These are phyloP conservation scores for Diaporthe sp. DNA, from an alignment of 2,329 filamentous ascomycete genomes.

Conservation along the genomic window DNA sequence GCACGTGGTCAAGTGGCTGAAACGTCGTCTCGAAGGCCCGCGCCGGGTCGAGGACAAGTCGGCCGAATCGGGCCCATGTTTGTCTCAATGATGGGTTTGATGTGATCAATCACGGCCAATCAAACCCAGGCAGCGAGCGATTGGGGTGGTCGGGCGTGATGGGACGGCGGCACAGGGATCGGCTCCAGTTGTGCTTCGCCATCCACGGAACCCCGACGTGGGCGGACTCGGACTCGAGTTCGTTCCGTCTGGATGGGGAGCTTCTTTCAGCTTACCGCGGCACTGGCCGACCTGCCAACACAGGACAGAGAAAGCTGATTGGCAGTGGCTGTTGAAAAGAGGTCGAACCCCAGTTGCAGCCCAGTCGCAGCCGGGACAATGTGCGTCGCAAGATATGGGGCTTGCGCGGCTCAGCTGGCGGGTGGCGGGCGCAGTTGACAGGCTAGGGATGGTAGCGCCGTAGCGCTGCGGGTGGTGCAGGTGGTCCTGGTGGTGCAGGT, in stretches of 20 bases:
- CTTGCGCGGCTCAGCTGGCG: constrained; percentile 31
- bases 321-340: neutral
- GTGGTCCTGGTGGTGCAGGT: neutral
- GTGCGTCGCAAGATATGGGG: constrained; percentile 24
- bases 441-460: neutral
- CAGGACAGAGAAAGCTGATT: neutral
- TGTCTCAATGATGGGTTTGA: constrained; percentile 17
- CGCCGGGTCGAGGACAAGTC: neutral
- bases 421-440: constrained; percentile 1
- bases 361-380: constrained; percentile 13
- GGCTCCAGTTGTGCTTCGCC: constrained; percentile 10
- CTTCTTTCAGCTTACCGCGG: neutral
- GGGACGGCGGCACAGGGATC: constrained; percentile 4
- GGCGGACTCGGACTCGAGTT: constrained; percentile 22
- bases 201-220: too few species aligned
- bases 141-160: neutral
- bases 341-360: neutral
- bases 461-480: neutral
- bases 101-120: constrained; percentile 28
- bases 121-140: constrained; percentile 11
- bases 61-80: constrained; percentile 8
- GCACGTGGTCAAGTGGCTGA: constrained; percentile 14
- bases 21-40: neutral
- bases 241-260: neutral
- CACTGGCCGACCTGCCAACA: neutral